Evolutionary conservation across 1,284 basidiomycete genomes (phyloP).

Genomic region (Polyporus tsugae): DNA sequence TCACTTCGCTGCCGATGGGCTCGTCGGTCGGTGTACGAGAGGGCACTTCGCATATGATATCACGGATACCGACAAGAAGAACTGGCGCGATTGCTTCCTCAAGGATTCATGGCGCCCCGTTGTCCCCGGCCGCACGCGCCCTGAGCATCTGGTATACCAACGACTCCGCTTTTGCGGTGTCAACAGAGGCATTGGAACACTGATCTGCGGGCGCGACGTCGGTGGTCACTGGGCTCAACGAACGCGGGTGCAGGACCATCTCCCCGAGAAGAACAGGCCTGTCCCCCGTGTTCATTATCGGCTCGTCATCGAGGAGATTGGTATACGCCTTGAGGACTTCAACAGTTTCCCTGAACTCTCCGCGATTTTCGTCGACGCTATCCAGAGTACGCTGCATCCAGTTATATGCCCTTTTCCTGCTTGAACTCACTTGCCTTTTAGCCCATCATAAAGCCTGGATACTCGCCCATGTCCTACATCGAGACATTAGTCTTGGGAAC

Average conservation of each 20-base stretch:
- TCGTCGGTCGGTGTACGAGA: conserved; percentile 15
- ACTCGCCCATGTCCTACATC: conserved; percentile 12
- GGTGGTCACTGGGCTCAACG: conserved; percentile 11
- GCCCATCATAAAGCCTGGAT: conserved; percentile 13
- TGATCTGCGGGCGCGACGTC: conserved; percentile 24
- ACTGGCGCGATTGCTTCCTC: conserved; percentile 13
- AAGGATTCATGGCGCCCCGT: conserved; percentile 23
- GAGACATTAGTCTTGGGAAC: conserved; percentile 23
- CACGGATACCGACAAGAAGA: neutral
- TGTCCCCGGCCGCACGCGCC: conserved; percentile 10
- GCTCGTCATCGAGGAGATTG: conserved; percentile 9
- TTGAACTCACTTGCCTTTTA: too few relatives aligned
- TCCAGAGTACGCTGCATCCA: too few relatives aligned
- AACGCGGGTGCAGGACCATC: conserved; percentile 13
- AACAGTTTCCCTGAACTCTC: too few relatives aligned
- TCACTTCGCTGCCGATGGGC: conserved; percentile 11
- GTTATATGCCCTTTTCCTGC: too few relatives aligned
- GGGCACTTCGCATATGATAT: conserved; percentile 16
- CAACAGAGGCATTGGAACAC: conserved; percentile 8
- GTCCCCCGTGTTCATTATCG: conserved; percentile 13
- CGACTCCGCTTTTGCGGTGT: neutral
- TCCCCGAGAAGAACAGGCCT: neutral
- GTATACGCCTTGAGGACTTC: neutral
- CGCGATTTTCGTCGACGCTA: too few relatives aligned
- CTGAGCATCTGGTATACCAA: conserved; percentile 18